A percentile compares a stretch with the other conserved stretches of the same genome.
phyloP scores from a whole-genome alignment of 1,284 basidiomycete genomes.

The Gymnopus androsaceus region DNA sequence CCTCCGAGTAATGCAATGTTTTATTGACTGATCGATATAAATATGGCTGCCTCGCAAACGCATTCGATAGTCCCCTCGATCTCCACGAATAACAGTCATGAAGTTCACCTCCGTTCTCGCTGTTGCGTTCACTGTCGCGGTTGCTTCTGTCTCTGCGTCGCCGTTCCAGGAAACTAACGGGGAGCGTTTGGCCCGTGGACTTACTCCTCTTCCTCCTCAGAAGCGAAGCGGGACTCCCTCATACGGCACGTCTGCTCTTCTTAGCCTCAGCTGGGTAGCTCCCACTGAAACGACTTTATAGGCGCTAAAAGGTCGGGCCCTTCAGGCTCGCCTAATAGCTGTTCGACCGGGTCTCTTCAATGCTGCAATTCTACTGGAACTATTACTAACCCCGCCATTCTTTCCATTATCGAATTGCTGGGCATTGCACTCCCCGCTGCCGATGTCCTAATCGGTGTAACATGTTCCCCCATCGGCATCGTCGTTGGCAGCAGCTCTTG shows the following conservation, averaged over 20 bases:
- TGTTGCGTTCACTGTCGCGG: too few relatives aligned
- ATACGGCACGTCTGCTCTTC: conserved; percentile 26
- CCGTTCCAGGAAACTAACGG: too few relatives aligned
- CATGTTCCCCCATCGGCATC: conserved; percentile 35
- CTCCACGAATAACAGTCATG: too few relatives aligned
- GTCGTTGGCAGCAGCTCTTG: conserved; percentile 31
- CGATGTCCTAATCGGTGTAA: conserved; percentile 31
- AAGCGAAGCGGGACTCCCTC: conserved; percentile 32
- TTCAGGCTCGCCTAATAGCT: conserved; percentile 31
- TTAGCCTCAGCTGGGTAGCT: background rate
- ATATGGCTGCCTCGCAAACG: too few relatives aligned
- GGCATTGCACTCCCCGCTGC: conserved; percentile 24
- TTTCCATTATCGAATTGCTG: conserved; percentile 28
- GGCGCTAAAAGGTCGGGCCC: conserved; percentile 30
- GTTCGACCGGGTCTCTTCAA: conserved; percentile 38
- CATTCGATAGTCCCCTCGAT: too few relatives aligned
- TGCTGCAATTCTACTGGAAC: conserved; percentile 47
- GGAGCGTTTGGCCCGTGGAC: conserved; percentile 49
- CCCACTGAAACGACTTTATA: conserved; percentile 17
- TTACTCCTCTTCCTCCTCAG: conserved; percentile 37
- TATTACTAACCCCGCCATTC: conserved; percentile 15
- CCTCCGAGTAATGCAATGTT: too few relatives aligned
- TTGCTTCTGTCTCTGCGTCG: too few relatives aligned
- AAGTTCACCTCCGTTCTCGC: too few relatives aligned
- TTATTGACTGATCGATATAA: too few relatives aligned